Base-by-base conservation (phyloP, 805 yeast genomes). In the Isabelozyma heimii region DNA sequence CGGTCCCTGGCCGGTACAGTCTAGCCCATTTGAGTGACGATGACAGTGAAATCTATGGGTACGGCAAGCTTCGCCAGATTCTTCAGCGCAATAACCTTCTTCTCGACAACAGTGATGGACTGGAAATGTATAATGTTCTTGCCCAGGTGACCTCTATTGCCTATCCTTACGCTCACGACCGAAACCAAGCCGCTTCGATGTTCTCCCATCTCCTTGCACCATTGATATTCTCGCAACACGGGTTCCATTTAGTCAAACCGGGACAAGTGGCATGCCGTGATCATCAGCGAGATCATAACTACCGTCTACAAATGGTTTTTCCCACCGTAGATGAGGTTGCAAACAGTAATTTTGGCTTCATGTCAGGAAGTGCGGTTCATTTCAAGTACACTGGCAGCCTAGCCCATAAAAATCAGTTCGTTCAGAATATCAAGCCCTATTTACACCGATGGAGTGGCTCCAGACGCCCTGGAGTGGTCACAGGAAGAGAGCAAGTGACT, bases 61-160 rank as follows among this genome's bases (percentile, higher is more conserved):
- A 76, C 48, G 81, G 77, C 1, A 77, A 69, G 47, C 61, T 81
- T 10, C 66, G 70, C 45, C 77, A 77, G 48, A 60, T 73, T 1
- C 58, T 80, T 15, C 57, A 65, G 16, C 49, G 72, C 42, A 67
- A 70, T 40, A 45, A 65, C 5, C 59, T 77, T 27, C 55, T 72
- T 4, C 47, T 63, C 1, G 56, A 52, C 13, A 51, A 52, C 26
- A 16, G 45, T 0, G 50, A 45, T 5, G 49, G 55, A 3, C 47
- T 51, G 10, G 17, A 37, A 26, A 48, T 45, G 45, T 54, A 72
- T 35, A 65, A 72, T 46, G 46, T 76, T 6, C 51, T 79, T 4
- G 70, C 80, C 0, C 83, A 79, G 58, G 69, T 65, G 0, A 75
- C 84, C 0, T 71, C 83, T 0, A 76, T 81, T 13, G 75, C 83